A percentile compares a stretch with the other conserved stretches of the same genome.
Conservation (phyloP, 139 green algal genomes). For the Tetradesmus obliquus region DNA sequence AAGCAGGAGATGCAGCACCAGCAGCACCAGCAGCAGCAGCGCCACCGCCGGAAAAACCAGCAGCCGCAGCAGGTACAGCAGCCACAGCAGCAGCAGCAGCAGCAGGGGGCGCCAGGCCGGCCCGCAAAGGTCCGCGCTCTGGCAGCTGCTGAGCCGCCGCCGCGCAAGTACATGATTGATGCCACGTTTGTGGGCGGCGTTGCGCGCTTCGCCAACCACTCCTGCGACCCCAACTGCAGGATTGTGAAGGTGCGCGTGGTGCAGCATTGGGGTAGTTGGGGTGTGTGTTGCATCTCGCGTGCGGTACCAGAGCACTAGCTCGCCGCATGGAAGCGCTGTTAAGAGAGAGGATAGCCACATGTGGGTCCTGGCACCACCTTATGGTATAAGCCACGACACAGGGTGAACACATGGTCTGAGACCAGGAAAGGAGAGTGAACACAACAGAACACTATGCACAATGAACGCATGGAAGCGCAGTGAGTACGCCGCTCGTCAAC, state of each 20-base stretch:
- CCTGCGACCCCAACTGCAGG: conserved; percentile 88
- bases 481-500: no score
- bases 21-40: not conserved
- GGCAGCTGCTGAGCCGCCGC: not conserved
- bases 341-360: no score
- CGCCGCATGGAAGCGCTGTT: no score
- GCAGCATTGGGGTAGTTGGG: not conserved
- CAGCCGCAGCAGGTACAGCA: not conserved
- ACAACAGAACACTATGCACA: no score
- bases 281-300: not conserved
- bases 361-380: no score
- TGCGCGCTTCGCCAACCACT: conserved; percentile 96
- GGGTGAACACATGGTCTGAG: no score
- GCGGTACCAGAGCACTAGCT: not conserved
- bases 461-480: no score
- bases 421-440: no score
- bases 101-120: no score
- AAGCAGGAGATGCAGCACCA: not conserved
- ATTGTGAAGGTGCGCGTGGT: not conserved
- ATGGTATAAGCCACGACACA: no score
- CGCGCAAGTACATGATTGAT: conserved; percentile 43
- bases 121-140: not conserved
- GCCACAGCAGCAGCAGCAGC: not conserved
- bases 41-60: not conserved
- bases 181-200: conserved; percentile 76